Percentiles rank a stretch among this genome's conserved stretches.
Evolutionary conservation across 352 stramenopile genomes (phyloP).

Genomic region (Globisporangium perplexum): DNA sequence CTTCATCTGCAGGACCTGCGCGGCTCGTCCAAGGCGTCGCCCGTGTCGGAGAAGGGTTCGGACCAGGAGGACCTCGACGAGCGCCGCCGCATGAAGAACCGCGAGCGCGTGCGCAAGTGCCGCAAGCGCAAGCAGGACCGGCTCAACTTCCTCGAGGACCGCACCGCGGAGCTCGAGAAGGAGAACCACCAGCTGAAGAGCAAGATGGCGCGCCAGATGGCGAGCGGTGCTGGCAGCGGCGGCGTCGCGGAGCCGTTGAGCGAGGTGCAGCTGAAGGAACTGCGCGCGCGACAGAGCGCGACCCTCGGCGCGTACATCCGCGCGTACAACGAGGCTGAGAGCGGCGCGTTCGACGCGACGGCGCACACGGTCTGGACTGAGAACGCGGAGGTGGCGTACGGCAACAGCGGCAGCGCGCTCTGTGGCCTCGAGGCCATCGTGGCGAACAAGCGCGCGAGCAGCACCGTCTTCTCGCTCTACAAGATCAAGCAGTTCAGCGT

Average conservation of each 20-base stretch:
- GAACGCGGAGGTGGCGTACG: constrained; percentile 67
- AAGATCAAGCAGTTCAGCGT: constrained; percentile 82
- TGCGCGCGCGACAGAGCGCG: constrained; percentile 79
- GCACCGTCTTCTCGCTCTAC: constrained; percentile 65
- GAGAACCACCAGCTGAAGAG: constrained; percentile 70
- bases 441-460: constrained; percentile 49
- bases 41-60: constrained; percentile 58
- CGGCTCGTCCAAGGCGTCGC: constrained; percentile 37
- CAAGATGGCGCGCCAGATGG: constrained; percentile 61
- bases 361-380: constrained; percentile 54
- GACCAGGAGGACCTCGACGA: constrained; percentile 83
- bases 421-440: constrained; percentile 54
- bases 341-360: constrained; percentile 42
- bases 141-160: constrained; percentile 83
- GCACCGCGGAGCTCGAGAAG: constrained; percentile 78
- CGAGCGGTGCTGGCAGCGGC: constrained; percentile 1
- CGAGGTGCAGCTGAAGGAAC: constrained; percentile 62
- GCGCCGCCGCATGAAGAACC: constrained; percentile 85
- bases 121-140: constrained; percentile 86
- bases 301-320: constrained; percentile 66
- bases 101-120: constrained; percentile 85
- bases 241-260: constrained; percentile 37
- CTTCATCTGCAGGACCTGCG: constrained; percentile 13
- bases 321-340: constrained; percentile 62
- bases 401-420: constrained; percentile 34